Evolutionary conservation across 768 basidiomycete species (phyloP), one percentile per base, ranked within the genome.

Genomic region (Leucocoprinus leucothites): DNA sequence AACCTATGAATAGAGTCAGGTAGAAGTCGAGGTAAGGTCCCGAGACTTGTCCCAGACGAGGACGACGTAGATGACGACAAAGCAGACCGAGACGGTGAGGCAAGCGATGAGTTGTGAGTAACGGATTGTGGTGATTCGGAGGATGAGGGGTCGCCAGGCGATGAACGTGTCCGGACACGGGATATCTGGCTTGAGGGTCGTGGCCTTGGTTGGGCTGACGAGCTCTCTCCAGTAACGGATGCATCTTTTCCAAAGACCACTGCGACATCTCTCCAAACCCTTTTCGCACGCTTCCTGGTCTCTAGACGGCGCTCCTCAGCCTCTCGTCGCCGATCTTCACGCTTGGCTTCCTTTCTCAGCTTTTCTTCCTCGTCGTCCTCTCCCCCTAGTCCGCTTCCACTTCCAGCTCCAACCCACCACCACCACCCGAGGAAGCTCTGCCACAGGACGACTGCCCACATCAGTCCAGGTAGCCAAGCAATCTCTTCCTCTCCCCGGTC

Each of bases 331-430:
- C 80, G 75, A 24, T 68, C 64, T 53, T 82, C 76, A 9, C 81
- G 74, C 62, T 85, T 86, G 58, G 81, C 82, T 61, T 82, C 73
- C 49, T 71, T 71, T 24, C 65, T 58, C 44, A 87, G 67, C 53
- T 83, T 76, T 53, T 90, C 86, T 62, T 89, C 85, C 47, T 91
- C 76, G 59, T 88, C 87, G 8, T 72, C 71, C 28, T 71, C 67
- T n/a, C 66, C 65, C 26, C 62, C 80, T 31, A 75, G 59, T 5
- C 72, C 71, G 25, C 86, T 79, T 8, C 87, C 90, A 77, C 89
- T 91, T 4, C 93, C 89, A 1, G 89, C 84, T n/a, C 94, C 94
- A 13, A 94, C 93, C 94, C 94, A 98, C 94, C 94, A 98, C 94
- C 94, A 98, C 92, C 93, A 98, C 0, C 91, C 94, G 19, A 97